A percentile compares a stretch with the other conserved stretches of the same genome.
phyloP scores from a whole-genome alignment of 2,329 filamentous ascomycete genomes.

The Sarocladium brachiariae region DNA sequence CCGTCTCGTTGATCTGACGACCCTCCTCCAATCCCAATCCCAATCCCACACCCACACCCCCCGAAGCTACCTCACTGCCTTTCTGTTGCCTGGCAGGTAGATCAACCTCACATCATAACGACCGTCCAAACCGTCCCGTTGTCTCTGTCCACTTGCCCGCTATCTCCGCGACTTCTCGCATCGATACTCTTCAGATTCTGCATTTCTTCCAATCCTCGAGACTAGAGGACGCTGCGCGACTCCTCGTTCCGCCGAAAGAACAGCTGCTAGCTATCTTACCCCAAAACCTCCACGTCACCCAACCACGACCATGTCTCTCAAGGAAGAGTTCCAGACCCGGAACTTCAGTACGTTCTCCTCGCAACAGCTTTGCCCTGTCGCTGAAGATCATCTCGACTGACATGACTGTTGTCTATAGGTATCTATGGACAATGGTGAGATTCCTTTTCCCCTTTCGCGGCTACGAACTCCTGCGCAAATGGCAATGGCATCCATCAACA shows the following conservation, averaged over 20 bases:
- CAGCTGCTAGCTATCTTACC: not conserved
- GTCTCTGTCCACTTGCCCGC: too few relatives aligned
- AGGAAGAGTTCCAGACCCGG: constrained; percentile 64
- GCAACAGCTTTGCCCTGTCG: not conserved
- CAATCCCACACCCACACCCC: not conserved
- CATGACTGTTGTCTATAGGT: constrained; percentile 36
- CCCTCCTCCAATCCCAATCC: not conserved
- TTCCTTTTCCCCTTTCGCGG: constrained; percentile 1
- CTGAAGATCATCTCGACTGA: constrained; percentile 24
- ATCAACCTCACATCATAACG: too few relatives aligned
- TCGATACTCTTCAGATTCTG: not conserved
- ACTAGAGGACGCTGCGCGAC: too few relatives aligned
- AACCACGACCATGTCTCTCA: constrained; percentile 56
- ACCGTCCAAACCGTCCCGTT: not conserved
- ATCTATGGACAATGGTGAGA: constrained; percentile 72
- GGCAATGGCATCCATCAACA: too few relatives aligned
- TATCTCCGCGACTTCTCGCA: not conserved
- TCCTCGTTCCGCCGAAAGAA: not conserved
- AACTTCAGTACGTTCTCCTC: constrained; percentile 59
- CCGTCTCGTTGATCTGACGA: constrained; percentile 1
- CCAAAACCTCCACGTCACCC: constrained; percentile 9
- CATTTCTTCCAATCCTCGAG: not conserved
- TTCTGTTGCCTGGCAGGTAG: too few relatives aligned
- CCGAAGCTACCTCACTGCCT: constrained; percentile 2
- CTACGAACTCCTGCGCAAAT: not conserved